Evolutionary conservation across 78 protist genomes (phyloP), one percentile per base, ranked within the genome.

Genomic region (Pigoraptor vietnamica): DNA sequence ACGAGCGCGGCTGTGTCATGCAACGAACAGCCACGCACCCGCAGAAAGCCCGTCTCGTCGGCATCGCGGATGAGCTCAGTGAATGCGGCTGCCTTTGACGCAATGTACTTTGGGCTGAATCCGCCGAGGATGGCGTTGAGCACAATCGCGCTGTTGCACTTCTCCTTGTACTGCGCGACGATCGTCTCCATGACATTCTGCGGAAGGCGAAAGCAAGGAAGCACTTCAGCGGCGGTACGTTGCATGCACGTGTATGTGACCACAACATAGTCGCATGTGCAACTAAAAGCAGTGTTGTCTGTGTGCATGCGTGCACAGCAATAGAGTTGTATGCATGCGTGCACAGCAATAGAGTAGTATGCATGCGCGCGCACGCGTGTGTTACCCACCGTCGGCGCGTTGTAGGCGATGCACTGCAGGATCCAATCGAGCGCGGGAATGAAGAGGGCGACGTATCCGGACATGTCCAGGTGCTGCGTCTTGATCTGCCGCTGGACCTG

Each of bases 341-440:
- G 83, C 23, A 25, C 1, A 25, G n/a, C n/a, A 79, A 79, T 25
- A 25, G n/a, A 1, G 32, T 14, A 19, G n/a, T 2, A 79, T 25
- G 1, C n/a, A 79, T n/a, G n/a, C n/a, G n/a, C n/a, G n/a, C n/a
- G n/a, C n/a, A n/a, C n/a, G n/a, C n/a, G n/a, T n/a, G n/a, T n/a
- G n/a, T n/a, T n/a, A n/a, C 34, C 14, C n/a, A 38, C 89, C 25
- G 56, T 0, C 23, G 84, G 10, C 1, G 83, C 23, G 79, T 34
- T 0, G 88, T 86, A 24, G 1, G 91, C 38, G 39, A 86, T n/a
- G 92, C 97, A 96, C 82, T 94, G 95, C 34, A 95, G 56, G 33
- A 95, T 39, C 98, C 98, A 96, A 24, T 95, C 97, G 37, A 95
- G 33, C 10, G 95, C 94, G 23, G 98, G 98, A 25, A 39, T 2